Base-by-base conservation (phyloP, 441 rosid species). In the Populus trichocarpa region DNA sequence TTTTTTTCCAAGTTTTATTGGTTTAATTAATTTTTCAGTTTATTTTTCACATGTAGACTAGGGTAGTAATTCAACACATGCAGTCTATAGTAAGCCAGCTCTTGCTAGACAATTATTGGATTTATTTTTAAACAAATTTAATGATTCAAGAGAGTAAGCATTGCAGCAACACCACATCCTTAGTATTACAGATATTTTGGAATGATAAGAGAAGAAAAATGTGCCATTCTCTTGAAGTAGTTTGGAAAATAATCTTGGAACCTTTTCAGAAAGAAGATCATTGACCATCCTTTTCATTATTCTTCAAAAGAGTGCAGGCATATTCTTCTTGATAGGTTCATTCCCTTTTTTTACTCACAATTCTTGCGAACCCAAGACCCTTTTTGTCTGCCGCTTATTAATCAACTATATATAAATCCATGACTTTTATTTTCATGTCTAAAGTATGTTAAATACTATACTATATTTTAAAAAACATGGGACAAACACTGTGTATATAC, bases 1-100 rank as follows among this genome's bases (percentile, higher is more conserved):
- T 28, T 28, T 28, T 2, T 28, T 28, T 25, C 1, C 1, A 25
- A 3, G 0, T 30, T 30, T 30, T 3, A 0, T 30, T 3, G 0
- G 5, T 33, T 33, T 33, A 33, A 33, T 33, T 0, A 6, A 0
- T 33, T 6, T 33, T 33, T 33, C 0, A 1, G 1, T 5, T 6
- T 33, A 25, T 1, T 33, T 33, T 6, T 33, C 2, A 33, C 2
- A 2, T 0, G 8, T 33, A 33, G 1, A 10, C 3, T 3, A 9
- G 5, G 14, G 4, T 12, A 3, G 50, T 40, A 0, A 40, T 10
- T 40, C 12, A 4, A 46, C 18, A 46, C 57, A 13, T 46, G 57
- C 18, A 46, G 6, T 13, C 0, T 13, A 13, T 46, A 46, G 4
- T 10, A 11, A 38, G 46, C 46, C 46, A 40, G 13, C 46, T 40